Base-by-base conservation (phyloP, 2,329 filamentous ascomycete species). In the Beauveria medogensis region DNA sequence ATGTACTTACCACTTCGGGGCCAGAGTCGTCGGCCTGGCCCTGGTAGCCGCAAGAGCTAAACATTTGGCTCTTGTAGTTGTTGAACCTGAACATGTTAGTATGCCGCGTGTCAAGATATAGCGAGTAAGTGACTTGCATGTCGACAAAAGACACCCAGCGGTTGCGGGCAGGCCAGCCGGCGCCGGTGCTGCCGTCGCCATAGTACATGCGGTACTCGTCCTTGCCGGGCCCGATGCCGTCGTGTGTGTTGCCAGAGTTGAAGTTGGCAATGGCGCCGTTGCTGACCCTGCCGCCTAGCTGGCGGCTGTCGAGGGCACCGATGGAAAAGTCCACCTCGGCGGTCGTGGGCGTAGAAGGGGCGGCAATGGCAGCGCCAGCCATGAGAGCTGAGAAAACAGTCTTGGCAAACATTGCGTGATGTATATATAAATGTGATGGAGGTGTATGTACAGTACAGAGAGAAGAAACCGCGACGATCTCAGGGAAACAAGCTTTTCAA, bases 151-250 rank as follows among this genome's bases (percentile, higher is more conserved):
- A 69, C 7, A 71, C 65, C 70, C 71, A 74, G 40, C 65, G 57
- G 55, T 62, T 55, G 30, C 64, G 62, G 18, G 64, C 59, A 5
- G 72, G 72, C 72, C 72, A 74, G 40, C 70, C 70, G 18, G 65
- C 68, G 5, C 58, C 62, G 40, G 65, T 62, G 37, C 64, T 68
- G 41, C 71, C 72, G 22, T 67, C 65, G 5, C 70, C 71, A 16
- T 60, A 66, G 62, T 72, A 71, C 63, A 69, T 66, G 18, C 54
- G 67, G 62, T 74, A 74, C 3, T 50, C 41, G 62, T 73, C 72
- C 10, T 44, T 40, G 28, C 68, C 68, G 47, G 48, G 54, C 24
- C 67, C 66, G 28, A 61, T 50, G 12, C 65, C 65, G 44, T 63
- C 60, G 22, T 62, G 48, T 50, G 60, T 64, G 46, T 64, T 63